A percentile compares a stretch with the other conserved stretches of the same genome.
phyloP scores from a whole-genome alignment of 495 filamentous ascomycete species.

The Hamigera avellanea region DNA sequence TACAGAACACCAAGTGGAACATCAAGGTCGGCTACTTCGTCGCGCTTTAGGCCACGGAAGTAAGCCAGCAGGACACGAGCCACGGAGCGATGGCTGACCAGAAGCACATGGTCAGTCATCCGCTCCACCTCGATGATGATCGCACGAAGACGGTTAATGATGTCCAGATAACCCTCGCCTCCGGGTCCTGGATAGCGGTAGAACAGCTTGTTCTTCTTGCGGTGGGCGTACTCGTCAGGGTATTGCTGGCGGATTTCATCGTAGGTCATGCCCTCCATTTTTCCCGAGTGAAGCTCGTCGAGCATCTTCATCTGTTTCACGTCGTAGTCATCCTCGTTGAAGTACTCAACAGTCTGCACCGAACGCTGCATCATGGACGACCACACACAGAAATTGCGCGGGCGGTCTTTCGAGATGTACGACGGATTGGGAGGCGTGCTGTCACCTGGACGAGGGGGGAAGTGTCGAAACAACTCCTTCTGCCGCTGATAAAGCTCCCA shows the following conservation, averaged over 20 bases:
- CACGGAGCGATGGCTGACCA: slow-evolving; percentile 83
- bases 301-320: slow-evolving; percentile 97
- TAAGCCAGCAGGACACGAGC: slow-evolving; percentile 89
- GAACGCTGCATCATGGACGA: slow-evolving; percentile 90
- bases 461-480: slow-evolving; percentile 54
- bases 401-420: slow-evolving; percentile 40
- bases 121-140: slow-evolving; percentile 96
- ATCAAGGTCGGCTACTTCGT: slow-evolving; percentile 86
- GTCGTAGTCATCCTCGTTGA: slow-evolving; percentile 95
- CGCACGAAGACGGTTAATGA: slow-evolving; percentile 88
- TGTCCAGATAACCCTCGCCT: slow-evolving; percentile 91
- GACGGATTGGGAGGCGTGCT: slow-evolving; percentile 91
- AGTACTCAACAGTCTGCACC: slow-evolving; percentile 72
- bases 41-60: slow-evolving; percentile 79
- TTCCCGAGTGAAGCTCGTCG: slow-evolving; percentile 86
- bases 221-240: slow-evolving; percentile 65
- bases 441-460: slow-evolving; percentile 80
- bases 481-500: slow-evolving; percentile 71
- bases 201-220: slow-evolving; percentile 70
- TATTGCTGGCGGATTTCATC: slow-evolving; percentile 66
- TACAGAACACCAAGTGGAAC: slow-evolving; percentile 88
- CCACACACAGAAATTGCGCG: slow-evolving; percentile 96
- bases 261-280: slow-evolving; percentile 91
- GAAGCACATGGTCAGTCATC: slow-evolving; percentile 86
- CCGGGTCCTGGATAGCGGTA: slow-evolving; percentile 94